Base-by-base conservation (phyloP, 2,329 filamentous ascomycete species). In the Botrytis deweyae region DNA sequence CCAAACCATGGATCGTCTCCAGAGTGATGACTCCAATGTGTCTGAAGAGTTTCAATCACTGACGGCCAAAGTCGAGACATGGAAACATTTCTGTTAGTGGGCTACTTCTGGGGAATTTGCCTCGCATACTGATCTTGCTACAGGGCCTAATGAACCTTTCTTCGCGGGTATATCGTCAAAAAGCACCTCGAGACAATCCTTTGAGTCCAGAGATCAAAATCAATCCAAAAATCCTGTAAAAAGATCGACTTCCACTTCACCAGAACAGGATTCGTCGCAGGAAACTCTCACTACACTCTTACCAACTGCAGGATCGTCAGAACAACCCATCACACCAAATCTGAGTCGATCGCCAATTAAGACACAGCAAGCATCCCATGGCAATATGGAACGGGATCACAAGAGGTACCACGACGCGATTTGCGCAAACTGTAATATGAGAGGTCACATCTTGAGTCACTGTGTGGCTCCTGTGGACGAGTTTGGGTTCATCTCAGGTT, bases 381-480 rank as follows among this genome's bases (percentile, higher is more conserved):
- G 1, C 33, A 67, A 55, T 7, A 67, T 12, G 12, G 1, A 12
- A n/a, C 16, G 7, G 6, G 33, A 29, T n/a, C 5, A 38, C 7
- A n/a, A 20, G 6, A 29, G 14, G 6, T 8, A 55, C 3, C n/a
- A 29, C 40, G 14, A 12, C 2, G 22, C 3, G 8, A 29, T 7
- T 44, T 69, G 66, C 29, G 66, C 36, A 42, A 69, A 69, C 49
- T 69, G 66, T 25, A 3, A 33, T 25, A 42, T 58, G 38, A 16
- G 14, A 29, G 66, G 52, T 7, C 49, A 69, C 49, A 14, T 8
- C 10, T 44, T 69, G 38, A 12, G 7, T 9, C 14, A 2, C 10
- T 69, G 66, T n/a, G 22, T 58, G 18, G 36, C 49, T 25, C 66
- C 66, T 16, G 66, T 69, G 38, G 66, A 69, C 42, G 38, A 69